phyloP scores from a whole-genome alignment of 192 early-diverging fungal genomes.

The Coemansia sp. region DNA sequence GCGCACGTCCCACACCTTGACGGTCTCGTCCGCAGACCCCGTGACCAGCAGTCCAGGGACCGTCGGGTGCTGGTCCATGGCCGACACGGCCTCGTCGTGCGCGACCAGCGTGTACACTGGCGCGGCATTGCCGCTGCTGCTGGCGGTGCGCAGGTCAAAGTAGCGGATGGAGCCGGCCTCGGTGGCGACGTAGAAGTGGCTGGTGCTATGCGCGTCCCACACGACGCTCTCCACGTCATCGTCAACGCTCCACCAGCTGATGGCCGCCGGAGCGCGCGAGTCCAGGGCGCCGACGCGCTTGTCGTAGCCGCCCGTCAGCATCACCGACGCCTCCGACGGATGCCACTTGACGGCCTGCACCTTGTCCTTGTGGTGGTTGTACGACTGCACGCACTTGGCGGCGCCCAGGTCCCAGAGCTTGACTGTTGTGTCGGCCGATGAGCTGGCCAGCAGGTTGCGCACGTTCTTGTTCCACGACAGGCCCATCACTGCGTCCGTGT shows the following conservation, averaged over 20 bases:
- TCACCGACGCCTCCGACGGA: slow-evolving; percentile 78
- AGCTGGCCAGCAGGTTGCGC: slow-evolving; percentile 78
- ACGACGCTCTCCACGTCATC: slow-evolving; percentile 90
- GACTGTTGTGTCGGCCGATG: slow-evolving; percentile 95
- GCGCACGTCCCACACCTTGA: slow-evolving; percentile 91
- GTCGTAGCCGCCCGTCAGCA: slow-evolving; percentile 93
- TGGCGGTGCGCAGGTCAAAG: slow-evolving; percentile 73
- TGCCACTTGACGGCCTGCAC: slow-evolving; percentile 94
- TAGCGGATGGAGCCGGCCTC: slow-evolving; percentile 91
- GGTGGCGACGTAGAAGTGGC: slow-evolving; percentile 77
- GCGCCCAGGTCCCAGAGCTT: slow-evolving; percentile 96
- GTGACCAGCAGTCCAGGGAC: slow-evolving; percentile 88
- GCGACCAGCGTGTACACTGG: slow-evolving; percentile 90
- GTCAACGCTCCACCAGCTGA: slow-evolving; percentile 66
- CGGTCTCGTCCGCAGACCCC: slow-evolving; percentile 82
- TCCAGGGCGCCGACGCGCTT: slow-evolving; percentile 85
- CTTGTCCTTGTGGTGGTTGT: slow-evolving; percentile 84
- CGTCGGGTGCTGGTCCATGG: slow-evolving; percentile 79
- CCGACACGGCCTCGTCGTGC: slow-evolving; percentile 86
- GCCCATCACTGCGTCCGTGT: slow-evolving; percentile 94
- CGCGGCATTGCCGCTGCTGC: slow-evolving; percentile 25
- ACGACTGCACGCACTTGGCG: slow-evolving; percentile 72
- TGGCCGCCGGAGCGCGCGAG: slow-evolving; percentile 75
- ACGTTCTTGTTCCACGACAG: slow-evolving; percentile 85
- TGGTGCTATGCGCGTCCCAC: slow-evolving; percentile 88